phyloP scores from a whole-genome alignment of 495 filamentous ascomycete species.

The Hypoxylon perforatum region DNA sequence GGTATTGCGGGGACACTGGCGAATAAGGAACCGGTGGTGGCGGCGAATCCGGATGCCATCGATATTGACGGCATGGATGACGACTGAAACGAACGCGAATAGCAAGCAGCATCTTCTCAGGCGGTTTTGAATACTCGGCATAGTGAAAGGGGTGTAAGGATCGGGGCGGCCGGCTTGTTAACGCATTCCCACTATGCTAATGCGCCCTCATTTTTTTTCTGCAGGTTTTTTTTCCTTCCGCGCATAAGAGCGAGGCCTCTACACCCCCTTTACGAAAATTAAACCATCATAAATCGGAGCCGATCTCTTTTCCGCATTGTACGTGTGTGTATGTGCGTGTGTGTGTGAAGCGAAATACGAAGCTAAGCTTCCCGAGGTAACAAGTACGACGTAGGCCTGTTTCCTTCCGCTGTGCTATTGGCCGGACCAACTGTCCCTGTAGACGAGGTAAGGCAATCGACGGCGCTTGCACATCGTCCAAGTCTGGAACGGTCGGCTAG shows the following conservation, averaged over 20 bases:
- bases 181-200: too few relatives aligned
- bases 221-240: too few relatives aligned
- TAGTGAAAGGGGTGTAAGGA: constrained; percentile 1
- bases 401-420: not conserved
- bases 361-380: too few relatives aligned
- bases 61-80: constrained; percentile 77
- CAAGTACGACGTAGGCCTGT: not conserved
- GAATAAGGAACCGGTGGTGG: constrained; percentile 53
- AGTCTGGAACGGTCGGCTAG: not conserved
- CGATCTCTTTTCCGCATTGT: too few relatives aligned
- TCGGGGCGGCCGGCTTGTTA: not conserved
- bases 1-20: constrained; percentile 78
- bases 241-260: too few relatives aligned
- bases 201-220: too few relatives aligned
- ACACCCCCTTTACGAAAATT: too few relatives aligned
- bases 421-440: not conserved
- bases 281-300: too few relatives aligned
- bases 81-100: constrained; percentile 35
- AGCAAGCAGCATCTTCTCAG: not conserved
- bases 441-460: not conserved
- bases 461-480: not conserved
- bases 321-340: too few relatives aligned
- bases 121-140: constrained; percentile 5
- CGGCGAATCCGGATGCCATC: constrained; percentile 88
- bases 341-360: too few relatives aligned